Conservation (phyloP, 2,329 filamentous ascomycete genomes). For the Sclerotinia trifoliorum region DNA sequence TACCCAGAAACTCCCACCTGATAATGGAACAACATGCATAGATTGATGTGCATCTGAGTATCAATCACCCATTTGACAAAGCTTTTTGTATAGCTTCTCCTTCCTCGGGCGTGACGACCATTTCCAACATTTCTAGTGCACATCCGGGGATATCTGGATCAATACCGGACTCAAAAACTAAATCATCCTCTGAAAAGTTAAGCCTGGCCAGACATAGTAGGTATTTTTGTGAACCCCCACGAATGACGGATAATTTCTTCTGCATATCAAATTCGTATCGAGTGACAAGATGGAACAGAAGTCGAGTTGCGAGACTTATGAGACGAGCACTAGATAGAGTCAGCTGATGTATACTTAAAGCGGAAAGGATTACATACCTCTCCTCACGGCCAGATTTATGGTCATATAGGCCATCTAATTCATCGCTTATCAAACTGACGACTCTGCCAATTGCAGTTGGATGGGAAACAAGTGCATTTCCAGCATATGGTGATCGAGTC, state of each 20-base stretch:
- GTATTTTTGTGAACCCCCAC: slow-evolving; percentile 78
- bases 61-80: slow-evolving; percentile 27
- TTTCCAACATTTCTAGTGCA: slow-evolving; percentile 78
- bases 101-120: slow-evolving; percentile 77
- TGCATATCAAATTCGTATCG: slow-evolving; percentile 68
- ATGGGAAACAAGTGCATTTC: slow-evolving; percentile 65
- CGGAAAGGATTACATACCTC: slow-evolving; percentile 39
- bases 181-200: slow-evolving; percentile 78
- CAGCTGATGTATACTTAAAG: slow-evolving; percentile 10
- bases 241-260: slow-evolving; percentile 66
- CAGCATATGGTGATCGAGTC: slow-evolving; percentile 60
- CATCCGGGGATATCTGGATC: slow-evolving; percentile 75
- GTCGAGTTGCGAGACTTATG: slow-evolving; percentile 59
- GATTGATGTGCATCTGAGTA: background rate
- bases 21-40: background rate
- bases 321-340: slow-evolving; percentile 42
- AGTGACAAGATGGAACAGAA: slow-evolving; percentile 59
- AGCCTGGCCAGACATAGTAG: slow-evolving; percentile 76
- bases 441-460: slow-evolving; percentile 70
- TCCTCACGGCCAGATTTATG: slow-evolving; percentile 43
- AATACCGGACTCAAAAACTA: slow-evolving; percentile 74
- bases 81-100: slow-evolving; percentile 53
- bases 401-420: slow-evolving; percentile 61
- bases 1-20: background rate
- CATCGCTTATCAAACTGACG: slow-evolving; percentile 72